A percentile compares a stretch with the other conserved stretches of the same genome.
Conservation (phyloP, 495 filamentous ascomycete genomes). For the Chaetomium tenue region DNA sequence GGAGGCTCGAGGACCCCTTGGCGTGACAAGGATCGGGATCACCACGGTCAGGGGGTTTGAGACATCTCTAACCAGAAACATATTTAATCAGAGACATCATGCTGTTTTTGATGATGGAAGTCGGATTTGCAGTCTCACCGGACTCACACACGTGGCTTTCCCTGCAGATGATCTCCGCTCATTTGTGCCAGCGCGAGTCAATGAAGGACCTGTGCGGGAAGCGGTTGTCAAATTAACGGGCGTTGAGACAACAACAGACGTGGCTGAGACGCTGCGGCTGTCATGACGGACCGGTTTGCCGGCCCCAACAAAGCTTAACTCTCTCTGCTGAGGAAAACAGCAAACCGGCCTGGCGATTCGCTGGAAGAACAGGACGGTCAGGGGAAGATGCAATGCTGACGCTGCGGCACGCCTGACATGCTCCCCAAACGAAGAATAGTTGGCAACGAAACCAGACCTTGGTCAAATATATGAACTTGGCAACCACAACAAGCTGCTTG, state of each 20-base stretch:
- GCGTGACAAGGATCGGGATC: neutral
- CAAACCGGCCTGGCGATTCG: too few relatives aligned
- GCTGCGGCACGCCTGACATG: neutral
- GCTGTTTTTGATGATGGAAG: neutral
- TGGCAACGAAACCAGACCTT: neutral
- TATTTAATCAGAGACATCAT: neutral
- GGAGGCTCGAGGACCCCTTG: neutral
- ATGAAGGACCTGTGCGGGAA: neutral
- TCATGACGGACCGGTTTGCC: neutral
- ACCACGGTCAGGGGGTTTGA: neutral
- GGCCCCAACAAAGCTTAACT: neutral
- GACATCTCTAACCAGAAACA: neutral
- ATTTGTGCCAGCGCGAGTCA: neutral
- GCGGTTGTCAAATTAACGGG: neutral
- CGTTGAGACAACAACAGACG: neutral
- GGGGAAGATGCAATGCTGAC: neutral
- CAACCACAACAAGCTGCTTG: neutral
- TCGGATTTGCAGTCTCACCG: neutral
- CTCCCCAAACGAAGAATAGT: neutral
- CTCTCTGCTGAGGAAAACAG: neutral
- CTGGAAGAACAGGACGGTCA: neutral
- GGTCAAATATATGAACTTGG: constrained; percentile 3
- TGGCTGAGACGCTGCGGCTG: neutral
- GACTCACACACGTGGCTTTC: constrained; percentile 7
- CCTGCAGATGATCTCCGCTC: neutral